Evolutionary conservation across 345 rosid genomes (phyloP).

Genomic region (Syzygium grande): DNA sequence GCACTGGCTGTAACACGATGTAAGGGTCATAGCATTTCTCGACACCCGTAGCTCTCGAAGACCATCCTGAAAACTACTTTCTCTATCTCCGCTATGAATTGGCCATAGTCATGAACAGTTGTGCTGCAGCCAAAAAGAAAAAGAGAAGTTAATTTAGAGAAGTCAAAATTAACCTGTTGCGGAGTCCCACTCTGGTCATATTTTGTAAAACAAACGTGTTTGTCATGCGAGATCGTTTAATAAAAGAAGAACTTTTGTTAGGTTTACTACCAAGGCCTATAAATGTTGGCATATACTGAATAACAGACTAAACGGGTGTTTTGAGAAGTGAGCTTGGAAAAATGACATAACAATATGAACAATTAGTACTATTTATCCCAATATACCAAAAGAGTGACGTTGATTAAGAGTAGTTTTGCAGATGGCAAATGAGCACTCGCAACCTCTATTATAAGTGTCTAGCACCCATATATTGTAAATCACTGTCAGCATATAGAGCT

Average conservation of each 20-base stretch:
- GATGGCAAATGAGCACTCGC: neutral
- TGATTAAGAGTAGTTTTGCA: neutral
- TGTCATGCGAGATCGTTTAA: neutral
- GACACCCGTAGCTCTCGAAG: slow-evolving; percentile 18
- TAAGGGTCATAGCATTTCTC: slow-evolving; percentile 2
- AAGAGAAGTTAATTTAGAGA: neutral
- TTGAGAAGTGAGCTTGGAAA: too few relatives aligned
- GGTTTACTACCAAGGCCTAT: too few relatives aligned
- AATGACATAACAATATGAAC: too few relatives aligned
- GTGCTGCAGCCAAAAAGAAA: neutral
- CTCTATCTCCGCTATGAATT: slow-evolving; percentile 2
- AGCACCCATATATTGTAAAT: too few relatives aligned
- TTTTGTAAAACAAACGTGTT: neutral
- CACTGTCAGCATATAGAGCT: too few relatives aligned
- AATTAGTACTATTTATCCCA: neutral
- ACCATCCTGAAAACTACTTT: slow-evolving; percentile 12
- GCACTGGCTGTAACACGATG: too few relatives aligned
- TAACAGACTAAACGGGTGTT: neutral
- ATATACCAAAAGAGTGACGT: too few relatives aligned
- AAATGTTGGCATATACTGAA: neutral
- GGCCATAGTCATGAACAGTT: neutral
- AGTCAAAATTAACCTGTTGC: neutral
- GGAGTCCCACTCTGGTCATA: neutral
- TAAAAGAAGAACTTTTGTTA: neutral
- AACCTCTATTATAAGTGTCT: neutral